Evolutionary conservation across 139 green algal species (phyloP).

Genomic region (Marvania coccoides): DNA sequence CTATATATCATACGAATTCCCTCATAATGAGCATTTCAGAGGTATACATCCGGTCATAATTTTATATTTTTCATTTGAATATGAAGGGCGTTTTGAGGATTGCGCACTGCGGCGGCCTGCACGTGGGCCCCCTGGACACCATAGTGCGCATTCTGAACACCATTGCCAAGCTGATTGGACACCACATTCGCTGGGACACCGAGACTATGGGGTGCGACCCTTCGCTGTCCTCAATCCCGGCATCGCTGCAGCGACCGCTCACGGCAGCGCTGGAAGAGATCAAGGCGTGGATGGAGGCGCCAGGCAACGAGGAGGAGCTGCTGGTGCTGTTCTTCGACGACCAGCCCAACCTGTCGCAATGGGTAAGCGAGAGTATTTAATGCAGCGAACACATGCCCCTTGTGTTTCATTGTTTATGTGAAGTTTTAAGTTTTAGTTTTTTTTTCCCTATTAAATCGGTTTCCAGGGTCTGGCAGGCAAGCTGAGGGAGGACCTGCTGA

Average conservation of each 20-base stretch:
- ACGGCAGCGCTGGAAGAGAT: conserved; percentile 46
- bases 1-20: too few relatives aligned
- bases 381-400: background rate
- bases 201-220: conserved; percentile 70
- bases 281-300: conserved; percentile 37
- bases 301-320: conserved; percentile 35
- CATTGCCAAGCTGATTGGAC: conserved; percentile 43
- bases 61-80: background rate
- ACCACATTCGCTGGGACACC: conserved; percentile 56
- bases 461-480: conserved; percentile 28
- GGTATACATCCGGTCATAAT: background rate
- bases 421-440: too few relatives aligned
- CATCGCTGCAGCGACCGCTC: conserved; percentile 47
- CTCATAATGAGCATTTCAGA: too few relatives aligned
- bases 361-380: conserved; percentile 20
- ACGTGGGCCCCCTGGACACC: conserved; percentile 39
- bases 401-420: background rate
- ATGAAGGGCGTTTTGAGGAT: conserved; percentile 49
- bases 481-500: conserved; percentile 26
- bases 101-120: conserved; percentile 68
- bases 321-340: conserved; percentile 61
- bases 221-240: conserved; percentile 52
- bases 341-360: conserved; percentile 43
- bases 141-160: conserved; percentile 52
- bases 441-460: background rate